Conservation (phyloP, 2,329 filamentous ascomycete genomes). For the Verticillium nubilum region DNA sequence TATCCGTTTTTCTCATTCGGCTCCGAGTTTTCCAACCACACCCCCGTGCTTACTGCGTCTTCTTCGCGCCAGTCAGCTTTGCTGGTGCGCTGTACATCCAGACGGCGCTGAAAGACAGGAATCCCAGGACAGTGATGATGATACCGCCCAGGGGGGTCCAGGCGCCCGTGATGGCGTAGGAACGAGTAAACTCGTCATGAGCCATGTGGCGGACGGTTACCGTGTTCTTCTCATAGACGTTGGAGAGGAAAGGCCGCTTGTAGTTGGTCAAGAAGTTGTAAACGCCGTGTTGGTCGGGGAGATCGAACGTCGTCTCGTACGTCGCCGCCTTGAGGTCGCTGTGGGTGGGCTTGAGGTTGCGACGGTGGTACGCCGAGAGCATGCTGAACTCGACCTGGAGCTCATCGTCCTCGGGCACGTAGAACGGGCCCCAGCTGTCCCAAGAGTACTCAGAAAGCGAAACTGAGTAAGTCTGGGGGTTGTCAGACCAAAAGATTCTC, state of each 20-base stretch:
- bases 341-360: constrained; percentile 57
- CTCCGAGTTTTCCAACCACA: neutral
- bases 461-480: constrained; percentile 71
- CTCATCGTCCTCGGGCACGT: constrained; percentile 61
- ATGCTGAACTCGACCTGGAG: constrained; percentile 97
- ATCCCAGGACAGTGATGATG: constrained; percentile 75
- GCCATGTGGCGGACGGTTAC: constrained; percentile 95
- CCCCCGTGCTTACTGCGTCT: constrained; percentile 33
- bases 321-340: constrained; percentile 63
- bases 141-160: constrained; percentile 95
- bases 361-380: constrained; percentile 94
- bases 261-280: constrained; percentile 99
- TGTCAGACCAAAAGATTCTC: neutral
- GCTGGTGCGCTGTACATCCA: constrained; percentile 71
- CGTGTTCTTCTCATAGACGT: constrained; percentile 88
- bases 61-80: constrained; percentile 31
- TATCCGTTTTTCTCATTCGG: neutral
- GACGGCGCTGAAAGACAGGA: constrained; percentile 75
- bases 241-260: constrained; percentile 87
- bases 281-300: constrained; percentile 97
- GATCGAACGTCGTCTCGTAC: constrained; percentile 70
- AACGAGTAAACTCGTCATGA: constrained; percentile 93
- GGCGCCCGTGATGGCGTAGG: constrained; percentile 81
- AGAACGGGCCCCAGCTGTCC: constrained; percentile 71
- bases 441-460: constrained; percentile 80